A percentile compares a stretch with the other conserved stretches of the same genome.
Conservation (phyloP, 2,329 filamentous ascomycete species). For the Penicillium nordicum region DNA sequence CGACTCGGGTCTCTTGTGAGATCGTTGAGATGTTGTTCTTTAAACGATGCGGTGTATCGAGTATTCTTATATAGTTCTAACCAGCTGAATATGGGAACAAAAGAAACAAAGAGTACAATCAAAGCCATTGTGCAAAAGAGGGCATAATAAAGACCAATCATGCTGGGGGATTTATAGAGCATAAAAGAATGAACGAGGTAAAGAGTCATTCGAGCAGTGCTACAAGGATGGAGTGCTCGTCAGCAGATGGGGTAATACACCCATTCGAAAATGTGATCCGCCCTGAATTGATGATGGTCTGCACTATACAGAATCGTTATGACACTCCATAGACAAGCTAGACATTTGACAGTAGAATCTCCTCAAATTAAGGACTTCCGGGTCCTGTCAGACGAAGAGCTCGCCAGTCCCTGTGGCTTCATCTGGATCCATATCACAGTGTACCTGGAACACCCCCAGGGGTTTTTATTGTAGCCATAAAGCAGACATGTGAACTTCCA, state of each 20-base stretch:
- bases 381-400: not conserved
- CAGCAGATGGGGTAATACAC: not conserved
- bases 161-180: not conserved
- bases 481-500: not conserved
- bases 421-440: not conserved
- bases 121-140: not conserved
- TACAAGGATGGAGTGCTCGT: not conserved
- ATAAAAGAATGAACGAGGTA: not conserved
- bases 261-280: not conserved
- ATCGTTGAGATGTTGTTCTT: not conserved
- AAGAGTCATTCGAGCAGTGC: not conserved
- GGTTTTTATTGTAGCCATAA: not conserved
- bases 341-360: not conserved
- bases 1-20: not conserved
- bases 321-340: not conserved
- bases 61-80: not conserved
- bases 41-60: not conserved
- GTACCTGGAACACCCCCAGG: no score
- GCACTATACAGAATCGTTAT: not conserved
- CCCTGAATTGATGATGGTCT: not conserved
- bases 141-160: not conserved
- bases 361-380: not conserved
- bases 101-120: not conserved
- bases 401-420: no score
- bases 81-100: not conserved